phyloP scores from a whole-genome alignment of 306 rosid species.

The Parietaria judaica region DNA sequence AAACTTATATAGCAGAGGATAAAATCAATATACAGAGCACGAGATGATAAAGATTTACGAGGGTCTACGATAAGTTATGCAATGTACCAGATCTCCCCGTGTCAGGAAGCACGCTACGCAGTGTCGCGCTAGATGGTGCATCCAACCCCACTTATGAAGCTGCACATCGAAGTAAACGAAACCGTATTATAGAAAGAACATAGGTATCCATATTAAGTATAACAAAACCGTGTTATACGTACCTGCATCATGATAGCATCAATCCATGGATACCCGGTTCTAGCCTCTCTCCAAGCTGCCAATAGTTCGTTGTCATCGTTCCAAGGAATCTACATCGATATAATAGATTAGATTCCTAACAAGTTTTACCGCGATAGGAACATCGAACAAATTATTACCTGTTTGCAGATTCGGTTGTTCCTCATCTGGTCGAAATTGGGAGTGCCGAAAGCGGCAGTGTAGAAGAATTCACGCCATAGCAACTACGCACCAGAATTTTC shows the following conservation, averaged over 20 bases:
- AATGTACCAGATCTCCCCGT: constrained; percentile 85
- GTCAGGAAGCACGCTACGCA: constrained; percentile 86
- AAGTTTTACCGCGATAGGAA: background rate
- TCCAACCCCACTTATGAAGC: constrained; percentile 95
- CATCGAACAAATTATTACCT: constrained; percentile 31
- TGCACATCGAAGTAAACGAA: constrained; percentile 25
- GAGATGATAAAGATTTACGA: constrained; percentile 7
- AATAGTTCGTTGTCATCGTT: constrained; percentile 58
- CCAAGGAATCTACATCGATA: constrained; percentile 70
- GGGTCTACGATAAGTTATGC: background rate
- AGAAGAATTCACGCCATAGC: constrained; percentile 92
- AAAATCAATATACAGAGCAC: constrained; percentile 12
- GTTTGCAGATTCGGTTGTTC: constrained; percentile 84
- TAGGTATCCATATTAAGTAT: background rate
- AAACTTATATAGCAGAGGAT: constrained; percentile 40
- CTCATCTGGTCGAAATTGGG: constrained; percentile 80
- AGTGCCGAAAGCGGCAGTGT: constrained; percentile 84
- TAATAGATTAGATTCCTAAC: background rate
- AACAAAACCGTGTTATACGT: background rate
- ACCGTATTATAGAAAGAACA: too few species aligned
- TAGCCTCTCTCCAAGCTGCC: constrained; percentile 80
- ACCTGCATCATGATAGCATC: constrained; percentile 97
- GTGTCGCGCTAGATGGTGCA: constrained; percentile 96
- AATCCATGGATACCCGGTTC: constrained; percentile 97
- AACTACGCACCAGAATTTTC: constrained; percentile 39